Evolutionary conservation across 257 asterid genomes (phyloP).

Genomic region (Datura wrightii): DNA sequence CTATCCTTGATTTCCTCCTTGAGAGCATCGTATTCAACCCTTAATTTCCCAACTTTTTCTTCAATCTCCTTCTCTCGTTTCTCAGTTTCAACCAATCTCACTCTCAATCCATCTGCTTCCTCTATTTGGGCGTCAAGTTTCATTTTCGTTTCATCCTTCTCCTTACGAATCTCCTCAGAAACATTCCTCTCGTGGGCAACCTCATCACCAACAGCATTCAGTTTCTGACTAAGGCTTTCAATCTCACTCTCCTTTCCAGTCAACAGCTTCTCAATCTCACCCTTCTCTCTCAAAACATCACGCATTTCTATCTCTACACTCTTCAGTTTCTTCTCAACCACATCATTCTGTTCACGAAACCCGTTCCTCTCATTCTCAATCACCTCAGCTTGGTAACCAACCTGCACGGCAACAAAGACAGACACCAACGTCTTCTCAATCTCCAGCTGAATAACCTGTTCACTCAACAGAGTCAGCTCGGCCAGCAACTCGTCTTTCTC

Average conservation of each 20-base stretch:
- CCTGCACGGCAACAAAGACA: constrained; percentile 55
- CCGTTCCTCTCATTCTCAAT: constrained; percentile 41
- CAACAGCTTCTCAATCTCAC: constrained; percentile 43
- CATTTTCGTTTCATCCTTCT: constrained; percentile 56
- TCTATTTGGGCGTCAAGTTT: constrained; percentile 46
- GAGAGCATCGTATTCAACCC: constrained; percentile 39
- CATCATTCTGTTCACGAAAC: constrained; percentile 28
- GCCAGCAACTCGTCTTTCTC: constrained; percentile 50
- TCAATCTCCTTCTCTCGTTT: constrained; percentile 41
- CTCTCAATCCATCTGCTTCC: constrained; percentile 47
- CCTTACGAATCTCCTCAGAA: constrained; percentile 40
- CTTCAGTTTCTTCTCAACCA: constrained; percentile 37
- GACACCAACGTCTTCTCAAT: constrained; percentile 61
- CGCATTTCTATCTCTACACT: constrained; percentile 53
- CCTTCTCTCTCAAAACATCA: constrained; percentile 45
- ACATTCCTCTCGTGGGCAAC: constrained; percentile 50
- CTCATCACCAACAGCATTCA: constrained; percentile 45
- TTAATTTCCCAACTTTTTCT: constrained; percentile 48
- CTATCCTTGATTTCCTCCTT: constrained; percentile 46
- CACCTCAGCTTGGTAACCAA: constrained; percentile 45
- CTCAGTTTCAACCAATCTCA: constrained; percentile 49
- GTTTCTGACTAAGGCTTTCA: constrained; percentile 41
- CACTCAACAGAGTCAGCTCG: constrained; percentile 56
- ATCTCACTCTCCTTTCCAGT: constrained; percentile 52
- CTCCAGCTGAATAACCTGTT: constrained; percentile 54